Base-by-base conservation (phyloP, 2,329 filamentous ascomycete species). In the Cladosporium halotolerans region DNA sequence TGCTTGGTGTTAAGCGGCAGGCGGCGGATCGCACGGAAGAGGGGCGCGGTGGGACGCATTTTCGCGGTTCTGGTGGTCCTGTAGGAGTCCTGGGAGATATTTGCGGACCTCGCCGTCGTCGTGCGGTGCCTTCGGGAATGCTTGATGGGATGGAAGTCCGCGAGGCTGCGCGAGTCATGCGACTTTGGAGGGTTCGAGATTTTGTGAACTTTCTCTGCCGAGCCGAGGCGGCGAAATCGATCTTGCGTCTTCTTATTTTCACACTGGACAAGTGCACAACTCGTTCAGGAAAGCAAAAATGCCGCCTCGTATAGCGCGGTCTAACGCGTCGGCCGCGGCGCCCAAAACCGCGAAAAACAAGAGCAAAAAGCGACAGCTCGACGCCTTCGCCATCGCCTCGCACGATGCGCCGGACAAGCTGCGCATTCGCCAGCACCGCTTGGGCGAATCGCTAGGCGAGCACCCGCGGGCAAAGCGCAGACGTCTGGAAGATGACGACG, bases 1-100 rank as follows among this genome's bases (percentile, higher is more conserved):
- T 93, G 85, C 75, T 99, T 99, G 62, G 92, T 95, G 10, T 89
- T 96, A 66, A 99, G 81, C 50, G 80, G 79, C 55, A 91, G 77
- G 67, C 92, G 89, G 72, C 84, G 81, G 65, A 89, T 80, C 54
- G 81, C 80, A 68, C 83, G 77, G 63, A 80, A 79, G 64, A 95
- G 83, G 59, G 75, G 70, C 65, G 81, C 77, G 13, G 87, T 88
- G 53, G 87, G 81, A 69, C 82, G 88, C 57, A 68, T 74, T 39
- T 6, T 56, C 52, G 34, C 18, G 45, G 45, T 56, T 43, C 36
- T 39, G 36, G 11, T 39, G 6, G 10, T n/a, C 23, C 32, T 44
- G 45, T 43, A 28, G 14, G 31, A 36, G 46, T 31, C 19, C 42
- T 18, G 6, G 38, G 55, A 28, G 23, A 28, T 39, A n/a, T 14